Base-by-base conservation (phyloP, 1,284 basidiomycete genomes). In the Meripilus lineatus region DNA sequence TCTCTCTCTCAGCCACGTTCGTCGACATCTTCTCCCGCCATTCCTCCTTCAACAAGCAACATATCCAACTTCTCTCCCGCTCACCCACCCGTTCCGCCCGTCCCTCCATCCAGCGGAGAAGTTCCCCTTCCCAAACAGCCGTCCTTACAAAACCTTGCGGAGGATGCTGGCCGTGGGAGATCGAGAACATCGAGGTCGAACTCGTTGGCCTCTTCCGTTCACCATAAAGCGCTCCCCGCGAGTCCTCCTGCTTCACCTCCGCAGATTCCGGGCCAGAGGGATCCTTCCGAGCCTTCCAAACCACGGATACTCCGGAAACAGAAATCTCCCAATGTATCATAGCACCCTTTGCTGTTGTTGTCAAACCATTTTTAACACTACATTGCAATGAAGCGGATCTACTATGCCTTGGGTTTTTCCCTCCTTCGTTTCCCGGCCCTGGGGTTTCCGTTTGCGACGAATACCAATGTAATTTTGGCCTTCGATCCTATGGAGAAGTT, bases 51-150 rank as follows among this genome's bases (percentile, higher is more conserved):
- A n/a, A n/a, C n/a, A n/a, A n/a, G n/a, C n/a, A n/a, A n/a, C n/a
- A n/a, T n/a, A n/a, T n/a, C n/a, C n/a, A n/a, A n/a, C n/a, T n/a
- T n/a, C n/a, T n/a, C 30, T 4, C 20, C 22, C 11, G 15, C n/a
- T 32, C 40, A 45, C 3, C 56, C 55, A 18, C 56, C 57, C 13
- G 54, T 60, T 5, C 58, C 58, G 10, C 57, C 46, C 21, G 46
- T 60, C 14, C 57, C 57, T 30, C 52, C 54, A 6, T 44, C 36
- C 42, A 52, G 42, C 21, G 48, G 42, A 22, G 8, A 44, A 22
- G 40, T 18, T 11, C 18, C 38, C 22, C 23, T 25, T 24, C 23
- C 46, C 3, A 15, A 41, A 21, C 30, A 38, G 26, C 36, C 20
- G 30, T 8, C 3, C 14, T 32, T n/a, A n/a, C n/a, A n/a, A n/a